Percentiles rank a stretch among this genome's conserved stretches.
phyloP scores from a whole-genome alignment of 306 rosid genomes.

The Sicyos baderoa region DNA sequence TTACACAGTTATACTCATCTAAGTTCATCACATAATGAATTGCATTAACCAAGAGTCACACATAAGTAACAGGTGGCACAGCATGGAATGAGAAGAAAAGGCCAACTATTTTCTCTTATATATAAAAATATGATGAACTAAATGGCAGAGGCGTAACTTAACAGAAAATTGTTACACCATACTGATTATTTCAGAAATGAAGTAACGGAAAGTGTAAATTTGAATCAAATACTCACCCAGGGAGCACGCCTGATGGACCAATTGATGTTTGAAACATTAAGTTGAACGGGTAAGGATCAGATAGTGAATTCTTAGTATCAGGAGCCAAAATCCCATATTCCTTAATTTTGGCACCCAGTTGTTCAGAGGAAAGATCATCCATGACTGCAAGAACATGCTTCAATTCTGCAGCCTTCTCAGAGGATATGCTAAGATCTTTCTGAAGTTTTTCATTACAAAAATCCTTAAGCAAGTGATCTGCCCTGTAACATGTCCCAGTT shows the following conservation, averaged over 20 bases:
- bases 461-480: conserved; percentile 88
- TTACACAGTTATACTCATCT: background rate
- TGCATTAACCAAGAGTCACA: background rate
- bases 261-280: conserved; percentile 92
- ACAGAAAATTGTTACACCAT: background rate
- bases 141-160: background rate
- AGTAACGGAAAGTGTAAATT: background rate
- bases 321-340: conserved; percentile 84
- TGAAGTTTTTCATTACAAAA: conserved; percentile 77
- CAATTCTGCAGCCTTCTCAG: conserved; percentile 58
- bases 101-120: background rate
- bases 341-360: conserved; percentile 70
- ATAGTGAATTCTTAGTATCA: conserved; percentile 70
- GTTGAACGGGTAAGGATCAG: conserved; percentile 94
- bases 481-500: conserved; percentile 77
- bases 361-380: conserved; percentile 65
- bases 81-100: background rate
- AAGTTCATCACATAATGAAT: background rate
- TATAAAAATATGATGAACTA: background rate
- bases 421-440: conserved; percentile 56
- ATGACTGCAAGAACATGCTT: conserved; percentile 57
- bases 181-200: background rate
- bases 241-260: conserved; percentile 75
- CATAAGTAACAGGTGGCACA: background rate
- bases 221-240: conserved; percentile 52